A percentile compares a stretch with the other conserved stretches of the same genome.
Evolutionary conservation across 768 basidiomycete genomes (phyloP).

Genomic region (Hydnum rufescens): DNA sequence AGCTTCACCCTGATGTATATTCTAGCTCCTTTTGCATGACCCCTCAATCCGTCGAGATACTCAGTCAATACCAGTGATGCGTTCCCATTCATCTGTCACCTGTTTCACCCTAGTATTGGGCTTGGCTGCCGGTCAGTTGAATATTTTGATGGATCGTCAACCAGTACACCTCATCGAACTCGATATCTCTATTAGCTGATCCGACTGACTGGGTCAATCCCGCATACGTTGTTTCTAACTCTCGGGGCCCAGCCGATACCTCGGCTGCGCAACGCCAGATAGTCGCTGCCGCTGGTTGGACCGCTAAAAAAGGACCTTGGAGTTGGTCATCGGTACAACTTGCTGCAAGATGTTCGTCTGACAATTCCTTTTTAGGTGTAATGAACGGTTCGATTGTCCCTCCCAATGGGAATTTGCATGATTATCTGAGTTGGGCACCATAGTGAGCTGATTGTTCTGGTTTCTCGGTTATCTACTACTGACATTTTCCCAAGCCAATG

Average conservation of each 20-base stretch:
- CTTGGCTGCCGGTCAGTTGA: too few species aligned
- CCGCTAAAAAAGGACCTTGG: slow-evolving; percentile 8
- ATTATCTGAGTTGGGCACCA: slow-evolving; percentile 53
- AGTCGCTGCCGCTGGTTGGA: slow-evolving; percentile 8
- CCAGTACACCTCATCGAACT: too few species aligned
- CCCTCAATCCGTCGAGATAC: too few species aligned
- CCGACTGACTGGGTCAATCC: not conserved
- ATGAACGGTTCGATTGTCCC: slow-evolving; percentile 19
- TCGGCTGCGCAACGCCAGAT: slow-evolving; percentile 6
- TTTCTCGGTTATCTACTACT: not conserved
- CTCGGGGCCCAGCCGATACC: not conserved
- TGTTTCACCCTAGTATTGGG: too few species aligned
- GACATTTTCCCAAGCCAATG: slow-evolving; percentile 23
- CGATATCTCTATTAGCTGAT: too few species aligned
- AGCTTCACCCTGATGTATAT: too few species aligned
- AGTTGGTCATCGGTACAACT: slow-evolving; percentile 2
- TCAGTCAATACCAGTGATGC: too few species aligned
- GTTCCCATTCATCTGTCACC: too few species aligned
- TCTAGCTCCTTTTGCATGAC: too few species aligned
- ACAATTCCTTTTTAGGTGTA: slow-evolving; percentile 24
- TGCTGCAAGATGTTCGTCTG: too few species aligned
- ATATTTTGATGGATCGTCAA: too few species aligned
- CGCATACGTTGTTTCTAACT: not conserved
- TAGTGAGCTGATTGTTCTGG: slow-evolving; percentile 26
- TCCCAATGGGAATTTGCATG: slow-evolving; percentile 29